These are phyloP conservation scores for Penicillium olsonii DNA, from an alignment of 2,329 filamentous ascomycete species.

Conservation along the genomic window DNA sequence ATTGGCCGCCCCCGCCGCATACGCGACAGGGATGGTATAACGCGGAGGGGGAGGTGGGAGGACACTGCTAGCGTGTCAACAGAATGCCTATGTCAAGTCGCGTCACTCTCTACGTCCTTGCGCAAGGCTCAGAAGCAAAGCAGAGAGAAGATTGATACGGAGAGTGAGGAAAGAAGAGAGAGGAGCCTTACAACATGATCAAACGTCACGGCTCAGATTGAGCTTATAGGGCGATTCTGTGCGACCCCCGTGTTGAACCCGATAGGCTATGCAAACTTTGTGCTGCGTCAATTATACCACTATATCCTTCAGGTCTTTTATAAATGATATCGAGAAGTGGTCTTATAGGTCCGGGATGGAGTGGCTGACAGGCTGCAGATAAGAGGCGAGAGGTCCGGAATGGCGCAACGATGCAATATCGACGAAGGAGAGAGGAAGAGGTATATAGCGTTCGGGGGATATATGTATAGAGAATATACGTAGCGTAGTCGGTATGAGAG, in stretches of 20 bases:
- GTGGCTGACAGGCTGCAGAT: not conserved
- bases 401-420: not conserved
- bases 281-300: not conserved
- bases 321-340: not conserved
- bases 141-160: not conserved
- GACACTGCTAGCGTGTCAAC: constrained; percentile 58
- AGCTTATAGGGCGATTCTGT: constrained; percentile 10
- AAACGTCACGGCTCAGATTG: constrained; percentile 11
- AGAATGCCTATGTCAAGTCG: not conserved
- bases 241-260: constrained; percentile 10
- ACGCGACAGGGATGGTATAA: constrained; percentile 73
- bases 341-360: not conserved
- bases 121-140: not conserved
- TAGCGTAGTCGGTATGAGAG: constrained; percentile 1
- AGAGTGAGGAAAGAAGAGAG: not conserved
- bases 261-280: not conserved
- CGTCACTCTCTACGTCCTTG: not conserved
- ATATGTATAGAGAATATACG: not conserved
- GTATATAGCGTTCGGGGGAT: not conserved
- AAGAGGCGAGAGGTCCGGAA: not conserved
- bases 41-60: constrained; percentile 80
- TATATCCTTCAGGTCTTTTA: not conserved
- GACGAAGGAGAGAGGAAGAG: too few species aligned
- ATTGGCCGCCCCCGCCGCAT: constrained; percentile 70
- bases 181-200: constrained; percentile 28